These are phyloP conservation scores for Naganishia randhawae DNA, from an alignment of 768 basidiomycete species.

Conservation along the genomic window DNA sequence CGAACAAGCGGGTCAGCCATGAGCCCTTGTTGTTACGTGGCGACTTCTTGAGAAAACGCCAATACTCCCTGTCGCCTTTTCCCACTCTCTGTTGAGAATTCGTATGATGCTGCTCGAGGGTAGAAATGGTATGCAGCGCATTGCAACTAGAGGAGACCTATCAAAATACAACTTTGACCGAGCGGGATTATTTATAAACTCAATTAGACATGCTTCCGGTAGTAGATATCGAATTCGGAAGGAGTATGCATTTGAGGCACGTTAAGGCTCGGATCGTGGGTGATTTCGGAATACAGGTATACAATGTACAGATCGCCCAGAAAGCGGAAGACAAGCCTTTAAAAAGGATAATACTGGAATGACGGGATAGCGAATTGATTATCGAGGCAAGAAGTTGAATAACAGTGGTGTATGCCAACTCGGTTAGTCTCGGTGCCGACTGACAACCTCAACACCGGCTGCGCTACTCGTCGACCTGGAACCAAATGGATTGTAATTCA, in stretches of 20 bases:
- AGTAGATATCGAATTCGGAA: neutral
- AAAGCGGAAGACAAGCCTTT: neutral
- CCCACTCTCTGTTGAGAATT: neutral
- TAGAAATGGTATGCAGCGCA: neutral
- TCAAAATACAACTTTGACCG: too few relatives aligned
- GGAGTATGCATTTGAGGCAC: neutral
- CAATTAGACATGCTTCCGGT: too few relatives aligned
- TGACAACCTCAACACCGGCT: constrained; percentile 48
- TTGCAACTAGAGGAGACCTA: neutral
- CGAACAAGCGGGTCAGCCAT: too few relatives aligned
- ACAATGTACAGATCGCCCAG: neutral
- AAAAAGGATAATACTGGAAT: neutral
- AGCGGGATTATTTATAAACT: too few relatives aligned
- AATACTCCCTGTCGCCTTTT: neutral
- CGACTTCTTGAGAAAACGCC: neutral
- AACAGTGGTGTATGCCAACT: neutral
- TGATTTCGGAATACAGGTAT: neutral
- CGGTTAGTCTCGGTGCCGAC: constrained; percentile 38
- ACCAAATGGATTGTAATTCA: neutral
- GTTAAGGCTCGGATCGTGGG: neutral
- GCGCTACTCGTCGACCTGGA: constrained; percentile 44
- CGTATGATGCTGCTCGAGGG: neutral
- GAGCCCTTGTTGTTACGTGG: too few relatives aligned
- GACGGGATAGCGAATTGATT: neutral
- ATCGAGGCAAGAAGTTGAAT: neutral